phyloP scores from a whole-genome alignment of 2,329 filamentous ascomycete genomes.

The Pseudocercospora macadamiae region DNA sequence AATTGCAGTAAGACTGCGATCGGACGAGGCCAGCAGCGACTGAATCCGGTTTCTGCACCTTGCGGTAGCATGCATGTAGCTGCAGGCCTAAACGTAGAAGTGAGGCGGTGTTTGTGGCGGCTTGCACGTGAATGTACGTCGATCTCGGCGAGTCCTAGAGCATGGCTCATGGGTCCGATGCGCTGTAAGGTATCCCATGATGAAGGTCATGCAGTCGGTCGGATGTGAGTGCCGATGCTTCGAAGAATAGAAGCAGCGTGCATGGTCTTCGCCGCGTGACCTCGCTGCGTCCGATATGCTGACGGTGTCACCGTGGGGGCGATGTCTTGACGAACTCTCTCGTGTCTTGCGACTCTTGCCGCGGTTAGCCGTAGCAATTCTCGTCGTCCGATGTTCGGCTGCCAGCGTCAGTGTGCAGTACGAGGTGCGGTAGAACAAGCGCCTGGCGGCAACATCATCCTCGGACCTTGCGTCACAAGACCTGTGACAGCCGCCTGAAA shows the following conservation, averaged over 20 bases:
- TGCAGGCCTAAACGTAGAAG: slow-evolving; percentile 11
- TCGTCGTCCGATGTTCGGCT: not conserved
- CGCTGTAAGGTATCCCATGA: not conserved
- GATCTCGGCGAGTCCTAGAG: slow-evolving; percentile 11
- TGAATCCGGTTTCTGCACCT: slow-evolving; percentile 10
- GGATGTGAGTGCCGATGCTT: not conserved
- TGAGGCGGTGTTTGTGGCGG: slow-evolving; percentile 12
- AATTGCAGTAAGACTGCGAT: slow-evolving; percentile 10
- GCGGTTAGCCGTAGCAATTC: not conserved
- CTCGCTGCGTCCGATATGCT: not conserved
- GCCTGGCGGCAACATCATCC: not conserved
- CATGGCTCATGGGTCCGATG: not conserved
- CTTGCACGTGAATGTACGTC: slow-evolving; percentile 5
- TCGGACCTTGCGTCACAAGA: slow-evolving; percentile 1
- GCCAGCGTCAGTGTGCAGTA: not conserved
- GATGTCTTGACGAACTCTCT: slow-evolving; percentile 1
- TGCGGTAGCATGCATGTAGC: slow-evolving; percentile 2
- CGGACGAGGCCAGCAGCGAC: not conserved
- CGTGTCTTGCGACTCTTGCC: not conserved
- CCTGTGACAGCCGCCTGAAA: not conserved
- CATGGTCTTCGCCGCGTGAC: slow-evolving; percentile 1
- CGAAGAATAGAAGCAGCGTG: not conserved
- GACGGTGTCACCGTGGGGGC: not conserved
- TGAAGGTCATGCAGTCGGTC: not conserved
- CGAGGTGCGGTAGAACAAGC: slow-evolving; percentile 4